Percentiles rank a stretch among this genome's conserved stretches.
Conservation (phyloP, 2,329 filamentous ascomycete species). For the Cladophialophora immunda region DNA sequence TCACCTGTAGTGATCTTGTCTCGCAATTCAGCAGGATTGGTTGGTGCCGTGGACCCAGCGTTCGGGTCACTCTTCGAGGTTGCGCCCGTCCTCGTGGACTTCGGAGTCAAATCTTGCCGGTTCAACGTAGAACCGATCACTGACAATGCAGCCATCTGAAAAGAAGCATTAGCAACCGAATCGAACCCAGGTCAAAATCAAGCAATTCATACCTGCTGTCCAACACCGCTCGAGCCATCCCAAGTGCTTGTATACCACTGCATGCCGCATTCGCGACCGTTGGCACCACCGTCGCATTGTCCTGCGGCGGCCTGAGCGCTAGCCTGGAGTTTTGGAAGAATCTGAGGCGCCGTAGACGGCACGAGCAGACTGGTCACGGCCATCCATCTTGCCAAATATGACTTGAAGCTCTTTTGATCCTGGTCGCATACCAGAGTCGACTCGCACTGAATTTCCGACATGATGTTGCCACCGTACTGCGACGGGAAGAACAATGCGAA, state of each 20-base stretch:
- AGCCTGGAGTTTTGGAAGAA: slow-evolving; percentile 61
- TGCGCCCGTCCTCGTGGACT: slow-evolving; percentile 66
- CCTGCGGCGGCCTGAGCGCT: slow-evolving; percentile 64
- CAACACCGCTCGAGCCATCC: slow-evolving; percentile 49
- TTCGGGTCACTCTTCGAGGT: slow-evolving; percentile 54
- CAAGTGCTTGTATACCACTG: slow-evolving; percentile 52
- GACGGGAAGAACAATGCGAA: slow-evolving; percentile 61
- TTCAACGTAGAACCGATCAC: slow-evolving; percentile 69
- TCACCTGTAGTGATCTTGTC: slow-evolving; percentile 46
- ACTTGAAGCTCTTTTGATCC: slow-evolving; percentile 72
- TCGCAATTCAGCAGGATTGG: slow-evolving; percentile 24
- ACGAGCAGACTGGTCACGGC: slow-evolving; percentile 66
- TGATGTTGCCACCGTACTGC: slow-evolving; percentile 58
- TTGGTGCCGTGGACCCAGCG: slow-evolving; percentile 43
- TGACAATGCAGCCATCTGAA: slow-evolving; percentile 68
- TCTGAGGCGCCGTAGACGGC: slow-evolving; percentile 60
- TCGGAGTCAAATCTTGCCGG: slow-evolving; percentile 54
- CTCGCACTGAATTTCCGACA: slow-evolving; percentile 70
- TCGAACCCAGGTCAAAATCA: not conserved
- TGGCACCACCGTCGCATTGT: slow-evolving; percentile 60
- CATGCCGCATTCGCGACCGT: slow-evolving; percentile 56
- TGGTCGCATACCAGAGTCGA: slow-evolving; percentile 62
- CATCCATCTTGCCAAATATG: slow-evolving; percentile 69
- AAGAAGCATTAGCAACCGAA: slow-evolving; percentile 17
- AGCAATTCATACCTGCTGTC: slow-evolving; percentile 47